These are phyloP conservation scores for Fusarium sp. DNA, from an alignment of 2,329 filamentous ascomycete genomes.

Conservation along the genomic window DNA sequence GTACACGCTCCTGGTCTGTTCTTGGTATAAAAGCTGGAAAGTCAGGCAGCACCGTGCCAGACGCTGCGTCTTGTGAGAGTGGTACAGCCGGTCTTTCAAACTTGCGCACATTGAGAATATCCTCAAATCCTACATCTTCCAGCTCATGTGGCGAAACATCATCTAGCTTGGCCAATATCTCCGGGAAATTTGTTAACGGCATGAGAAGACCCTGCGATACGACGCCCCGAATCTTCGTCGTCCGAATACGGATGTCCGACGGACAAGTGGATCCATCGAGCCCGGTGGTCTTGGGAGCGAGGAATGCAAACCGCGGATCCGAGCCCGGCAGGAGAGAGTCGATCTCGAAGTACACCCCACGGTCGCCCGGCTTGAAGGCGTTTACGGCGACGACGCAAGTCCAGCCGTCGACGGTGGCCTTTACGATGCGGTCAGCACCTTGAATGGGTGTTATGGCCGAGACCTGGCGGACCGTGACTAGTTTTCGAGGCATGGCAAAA, in stretches of 20 bases:
- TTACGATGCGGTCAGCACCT: conserved; percentile 35
- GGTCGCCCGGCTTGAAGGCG: conserved; percentile 32
- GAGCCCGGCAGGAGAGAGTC: conserved; percentile 41
- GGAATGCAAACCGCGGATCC: conserved; percentile 36
- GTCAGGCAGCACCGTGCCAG: conserved; percentile 16
- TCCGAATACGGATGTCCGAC: conserved; percentile 39
- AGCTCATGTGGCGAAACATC: background rate
- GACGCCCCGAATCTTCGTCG: conserved; percentile 30
- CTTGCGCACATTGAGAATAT: conserved; percentile 37
- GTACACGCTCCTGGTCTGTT: conserved; percentile 45
- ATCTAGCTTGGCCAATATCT: conserved; percentile 15
- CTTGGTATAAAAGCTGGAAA: conserved; percentile 41
- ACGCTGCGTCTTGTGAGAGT: background rate
- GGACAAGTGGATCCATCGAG: background rate
- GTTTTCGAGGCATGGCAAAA: conserved; percentile 36
- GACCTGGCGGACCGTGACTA: conserved; percentile 42
- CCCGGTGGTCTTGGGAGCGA: conserved; percentile 17
- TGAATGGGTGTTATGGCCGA: conserved; percentile 36
- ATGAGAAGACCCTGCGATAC: conserved; percentile 44
- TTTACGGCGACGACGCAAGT: conserved; percentile 36
- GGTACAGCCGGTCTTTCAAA: conserved; percentile 23
- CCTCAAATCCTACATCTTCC: conserved; percentile 37
- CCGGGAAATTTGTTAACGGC: conserved; percentile 37
- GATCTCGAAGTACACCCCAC: conserved; percentile 43
- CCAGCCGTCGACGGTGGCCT: conserved; percentile 42